Conservation (phyloP, 2,329 filamentous ascomycete species). For the Diaporthe eres region DNA sequence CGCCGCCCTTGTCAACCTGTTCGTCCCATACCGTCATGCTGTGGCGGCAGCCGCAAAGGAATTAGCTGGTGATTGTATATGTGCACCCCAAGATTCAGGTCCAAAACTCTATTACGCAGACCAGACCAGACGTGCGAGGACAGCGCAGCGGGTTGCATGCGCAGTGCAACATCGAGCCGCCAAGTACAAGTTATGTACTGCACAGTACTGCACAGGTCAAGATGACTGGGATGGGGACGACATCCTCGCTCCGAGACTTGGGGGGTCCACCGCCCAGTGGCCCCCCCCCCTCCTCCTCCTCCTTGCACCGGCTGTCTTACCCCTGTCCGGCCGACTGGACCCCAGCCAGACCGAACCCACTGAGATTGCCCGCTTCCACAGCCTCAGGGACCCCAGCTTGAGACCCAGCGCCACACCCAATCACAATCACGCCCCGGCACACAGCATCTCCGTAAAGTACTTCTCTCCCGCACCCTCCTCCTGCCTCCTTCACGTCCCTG, state of each 20-base stretch:
- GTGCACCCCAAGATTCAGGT: conserved; percentile 20
- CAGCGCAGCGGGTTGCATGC: conserved; percentile 29
- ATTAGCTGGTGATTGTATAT: neutral
- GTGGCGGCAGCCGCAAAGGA: conserved; percentile 5
- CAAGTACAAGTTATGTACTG: conserved; percentile 33
- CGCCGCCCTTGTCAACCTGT: neutral
- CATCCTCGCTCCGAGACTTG: conserved; percentile 34
- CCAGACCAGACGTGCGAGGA: conserved; percentile 18
- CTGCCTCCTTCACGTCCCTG: conserved; percentile 36
- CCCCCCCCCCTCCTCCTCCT: conserved; percentile 37
- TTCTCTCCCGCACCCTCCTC: conserved; percentile 42
- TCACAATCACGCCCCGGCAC: conserved; percentile 37
- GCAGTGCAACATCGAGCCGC: conserved; percentile 32
- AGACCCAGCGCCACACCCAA: conserved; percentile 38
- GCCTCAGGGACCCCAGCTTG: conserved; percentile 40
- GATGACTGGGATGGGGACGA: conserved; percentile 25
- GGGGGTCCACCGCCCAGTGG: conserved; percentile 32
- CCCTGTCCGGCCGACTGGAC: conserved; percentile 41
- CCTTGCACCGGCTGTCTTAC: conserved; percentile 42
- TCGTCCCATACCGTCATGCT: neutral
- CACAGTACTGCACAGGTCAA: conserved; percentile 27
- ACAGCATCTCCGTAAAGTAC: conserved; percentile 40
- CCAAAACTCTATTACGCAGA: conserved; percentile 27
- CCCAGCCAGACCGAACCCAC: conserved; percentile 36
- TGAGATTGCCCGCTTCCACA: conserved; percentile 38